Percentiles rank a stretch among this genome's conserved stretches.
These are phyloP conservation scores for Pythium aphanidermatum DNA, from an alignment of 352 stramenopile species.

Conservation along the genomic window DNA sequence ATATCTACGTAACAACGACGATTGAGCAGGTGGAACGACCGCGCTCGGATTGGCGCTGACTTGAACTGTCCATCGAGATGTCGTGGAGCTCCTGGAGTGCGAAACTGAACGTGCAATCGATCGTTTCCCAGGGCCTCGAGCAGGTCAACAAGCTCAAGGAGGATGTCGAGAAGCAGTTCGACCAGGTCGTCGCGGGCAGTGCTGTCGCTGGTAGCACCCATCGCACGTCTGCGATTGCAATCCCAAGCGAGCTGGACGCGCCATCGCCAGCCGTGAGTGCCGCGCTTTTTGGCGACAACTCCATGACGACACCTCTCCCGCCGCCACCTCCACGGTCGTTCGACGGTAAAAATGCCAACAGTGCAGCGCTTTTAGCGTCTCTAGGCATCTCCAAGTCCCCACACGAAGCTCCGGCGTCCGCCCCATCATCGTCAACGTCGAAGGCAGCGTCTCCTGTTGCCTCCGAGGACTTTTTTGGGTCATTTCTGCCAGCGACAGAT, in stretches of 20 bases:
- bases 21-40: too few species aligned
- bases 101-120: slow-evolving; percentile 75
- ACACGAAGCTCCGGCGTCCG: slow-evolving; percentile 7
- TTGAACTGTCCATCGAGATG: slow-evolving; percentile 14
- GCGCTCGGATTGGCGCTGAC: too few species aligned
- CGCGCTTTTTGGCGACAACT: slow-evolving; percentile 6
- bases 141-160: slow-evolving; percentile 78
- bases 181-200: slow-evolving; percentile 55
- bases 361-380: slow-evolving; percentile 9
- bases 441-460: not conserved
- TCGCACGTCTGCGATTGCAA: not conserved
- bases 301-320: not conserved
- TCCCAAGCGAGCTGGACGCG: not conserved
- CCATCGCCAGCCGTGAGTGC: slow-evolving; percentile 12
- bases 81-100: slow-evolving; percentile 61
- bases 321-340: slow-evolving; percentile 10
- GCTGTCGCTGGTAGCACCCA: slow-evolving; percentile 5
- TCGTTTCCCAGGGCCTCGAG: slow-evolving; percentile 79
- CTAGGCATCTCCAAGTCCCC: slow-evolving; percentile 1
- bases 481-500: slow-evolving; percentile 6
- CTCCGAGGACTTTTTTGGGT: slow-evolving; percentile 15
- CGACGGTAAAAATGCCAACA: slow-evolving; percentile 12
- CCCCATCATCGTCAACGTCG: slow-evolving; percentile 9
- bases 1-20: slow-evolving; percentile 2
- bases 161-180: slow-evolving; percentile 86